These are phyloP conservation scores for Sphaerosporella brunnea DNA, from an alignment of 495 filamentous ascomycete species.

Conservation along the genomic window DNA sequence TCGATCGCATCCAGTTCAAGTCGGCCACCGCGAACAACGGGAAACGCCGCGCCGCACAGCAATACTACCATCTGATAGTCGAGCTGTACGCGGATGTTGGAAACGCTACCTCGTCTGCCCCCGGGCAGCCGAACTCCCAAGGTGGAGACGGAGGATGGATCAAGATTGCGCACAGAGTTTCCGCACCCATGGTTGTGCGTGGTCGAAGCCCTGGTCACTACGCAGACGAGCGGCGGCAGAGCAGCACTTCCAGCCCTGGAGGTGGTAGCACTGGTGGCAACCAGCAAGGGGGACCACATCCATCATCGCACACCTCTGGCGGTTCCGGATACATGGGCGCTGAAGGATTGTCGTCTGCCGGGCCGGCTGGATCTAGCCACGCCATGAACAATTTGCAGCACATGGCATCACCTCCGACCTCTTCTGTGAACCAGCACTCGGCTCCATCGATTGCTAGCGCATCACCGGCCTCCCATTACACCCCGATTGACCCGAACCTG, in stretches of 20 bases:
- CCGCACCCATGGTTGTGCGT: conserved; percentile 78
- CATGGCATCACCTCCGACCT: conserved; percentile 1
- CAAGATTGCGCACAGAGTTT: conserved; percentile 62
- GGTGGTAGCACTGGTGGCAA: conserved; percentile 42
- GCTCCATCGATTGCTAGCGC: conserved; percentile 20
- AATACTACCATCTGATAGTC: conserved; percentile 83
- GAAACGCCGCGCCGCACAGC: conserved; percentile 75
- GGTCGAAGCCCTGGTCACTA: conserved; percentile 89
- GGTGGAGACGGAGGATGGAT: conserved; percentile 40
- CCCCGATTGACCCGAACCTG: conserved; percentile 26
- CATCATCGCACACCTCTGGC: conserved; percentile 21
- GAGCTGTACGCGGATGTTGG: conserved; percentile 70
- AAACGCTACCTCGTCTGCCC: conserved; percentile 22
- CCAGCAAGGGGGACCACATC: conserved; percentile 32
- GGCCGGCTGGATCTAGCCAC: conserved; percentile 15
- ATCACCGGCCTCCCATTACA: conserved; percentile 21
- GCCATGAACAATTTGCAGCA: conserved; percentile 5
- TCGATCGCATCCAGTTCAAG: conserved; percentile 94
- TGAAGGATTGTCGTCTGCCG: conserved; percentile 18
- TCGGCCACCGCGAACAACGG: conserved; percentile 93
- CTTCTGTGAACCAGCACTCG: conserved; percentile 1
- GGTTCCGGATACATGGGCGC: conserved; percentile 21
- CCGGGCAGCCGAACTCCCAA: conserved; percentile 24
- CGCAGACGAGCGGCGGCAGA: conserved; percentile 53
- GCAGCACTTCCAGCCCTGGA: conserved; percentile 53